A percentile compares a stretch with the other conserved stretches of the same genome.
These are phyloP conservation scores for Ceratocystis cacaofunesta DNA, from an alignment of 2,329 filamentous ascomycete genomes.

Conservation along the genomic window DNA sequence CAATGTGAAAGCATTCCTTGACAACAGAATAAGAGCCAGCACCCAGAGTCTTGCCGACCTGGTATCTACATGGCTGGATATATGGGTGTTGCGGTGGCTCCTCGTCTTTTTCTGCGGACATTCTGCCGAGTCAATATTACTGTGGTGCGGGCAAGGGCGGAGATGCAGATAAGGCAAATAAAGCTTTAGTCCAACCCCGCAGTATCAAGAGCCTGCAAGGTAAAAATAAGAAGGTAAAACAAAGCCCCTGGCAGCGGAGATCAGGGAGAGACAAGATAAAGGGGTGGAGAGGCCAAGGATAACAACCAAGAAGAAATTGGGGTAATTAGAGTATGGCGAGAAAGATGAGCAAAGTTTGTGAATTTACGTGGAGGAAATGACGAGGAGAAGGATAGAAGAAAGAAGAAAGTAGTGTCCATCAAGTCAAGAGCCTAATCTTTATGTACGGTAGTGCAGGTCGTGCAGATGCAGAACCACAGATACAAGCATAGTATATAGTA, in stretches of 20 bases:
- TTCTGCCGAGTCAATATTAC: not conserved
- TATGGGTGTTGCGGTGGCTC: constrained; percentile 32
- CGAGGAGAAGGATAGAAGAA: not conserved
- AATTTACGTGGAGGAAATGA: not conserved
- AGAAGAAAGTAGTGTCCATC: not conserved
- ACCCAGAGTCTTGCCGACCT: constrained; percentile 93
- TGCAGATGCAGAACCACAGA: not conserved
- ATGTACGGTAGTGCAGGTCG: not conserved
- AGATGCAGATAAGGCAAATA: not conserved
- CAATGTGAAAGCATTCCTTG: constrained; percentile 97
- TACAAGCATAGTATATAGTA: not conserved
- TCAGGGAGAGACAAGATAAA: not conserved
- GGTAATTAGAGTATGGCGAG: not conserved
- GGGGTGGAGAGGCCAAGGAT: not conserved
- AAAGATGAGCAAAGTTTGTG: not conserved
- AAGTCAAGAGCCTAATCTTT: not conserved
- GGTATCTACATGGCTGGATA: constrained; percentile 92
- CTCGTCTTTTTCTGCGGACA: not conserved
- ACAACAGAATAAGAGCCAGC: constrained; percentile 96
- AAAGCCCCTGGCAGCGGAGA: not conserved
- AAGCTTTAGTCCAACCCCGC: not conserved
- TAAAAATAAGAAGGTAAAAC: constrained; percentile 1
- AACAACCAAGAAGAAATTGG: not conserved
- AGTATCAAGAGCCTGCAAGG: not conserved
- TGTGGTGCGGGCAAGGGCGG: not conserved